Conservation (phyloP, 139 green algal species). For the Haematococcus sp. region DNA sequence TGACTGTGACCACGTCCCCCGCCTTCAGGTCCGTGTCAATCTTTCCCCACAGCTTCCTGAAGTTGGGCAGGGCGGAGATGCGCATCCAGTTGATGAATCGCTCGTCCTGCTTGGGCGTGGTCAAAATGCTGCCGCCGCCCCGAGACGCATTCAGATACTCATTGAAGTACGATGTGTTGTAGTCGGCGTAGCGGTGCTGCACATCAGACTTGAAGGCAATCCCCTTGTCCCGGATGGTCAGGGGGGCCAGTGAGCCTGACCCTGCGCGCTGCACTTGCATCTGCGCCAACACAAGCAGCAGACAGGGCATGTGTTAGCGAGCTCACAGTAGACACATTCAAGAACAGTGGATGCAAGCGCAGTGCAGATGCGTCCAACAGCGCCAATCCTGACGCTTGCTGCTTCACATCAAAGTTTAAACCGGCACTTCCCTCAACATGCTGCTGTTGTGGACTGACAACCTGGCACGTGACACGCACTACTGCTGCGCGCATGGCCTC, state of each 20-base stretch:
- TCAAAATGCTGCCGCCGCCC: conserved; percentile 13
- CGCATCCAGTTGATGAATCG: conserved; percentile 97
- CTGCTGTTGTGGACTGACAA: too few relatives aligned
- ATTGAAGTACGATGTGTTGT: conserved; percentile 16
- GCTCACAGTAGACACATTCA: too few relatives aligned
- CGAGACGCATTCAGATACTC: conserved; percentile 6
- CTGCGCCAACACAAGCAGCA: neutral
- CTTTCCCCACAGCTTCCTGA: conserved; percentile 63
- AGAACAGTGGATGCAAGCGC: too few relatives aligned
- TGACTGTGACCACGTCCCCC: conserved; percentile 32
- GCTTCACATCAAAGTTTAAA: too few relatives aligned
- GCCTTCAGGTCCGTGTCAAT: conserved; percentile 34
- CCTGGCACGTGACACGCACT: too few relatives aligned
- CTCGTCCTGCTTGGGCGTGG: conserved; percentile 59
- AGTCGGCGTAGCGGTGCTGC: conserved; percentile 15
- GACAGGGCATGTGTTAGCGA: neutral
- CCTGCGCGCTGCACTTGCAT: neutral
- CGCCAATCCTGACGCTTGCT: too few relatives aligned
- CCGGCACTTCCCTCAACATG: too few relatives aligned
- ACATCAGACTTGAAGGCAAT: conserved; percentile 20
- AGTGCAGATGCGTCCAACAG: conserved; percentile 1
- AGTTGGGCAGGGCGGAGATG: conserved; percentile 60
- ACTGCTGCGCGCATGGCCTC: neutral
- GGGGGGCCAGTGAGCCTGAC: neutral
- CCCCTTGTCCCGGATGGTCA: conserved; percentile 1